Evolutionary conservation across 2,329 filamentous ascomycete species (phyloP), one percentile per base, ranked within the genome.

Genomic region (Ophiostoma sp.): DNA sequence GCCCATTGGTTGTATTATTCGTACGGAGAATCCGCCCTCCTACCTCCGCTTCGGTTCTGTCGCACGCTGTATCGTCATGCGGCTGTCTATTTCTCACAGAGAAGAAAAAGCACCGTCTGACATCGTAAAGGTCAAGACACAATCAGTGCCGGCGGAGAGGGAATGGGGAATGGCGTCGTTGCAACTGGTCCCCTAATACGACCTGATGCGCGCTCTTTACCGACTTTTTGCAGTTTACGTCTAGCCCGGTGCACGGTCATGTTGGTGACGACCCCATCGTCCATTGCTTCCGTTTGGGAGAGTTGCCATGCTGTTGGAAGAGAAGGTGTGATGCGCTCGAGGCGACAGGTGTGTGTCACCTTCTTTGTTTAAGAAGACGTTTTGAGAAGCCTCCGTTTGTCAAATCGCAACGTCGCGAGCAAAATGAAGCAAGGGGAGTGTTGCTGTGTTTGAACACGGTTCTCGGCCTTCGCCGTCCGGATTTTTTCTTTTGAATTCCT

Each of bases 161-260:
- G 39, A 42, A 9, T 42, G 22, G 19, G 17, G 48, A 36, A 52
- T 25, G 25, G 45, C 45, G 45, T 69, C 17, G 28, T 28, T 25
- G 28, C 66, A 31, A 17, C 64, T 66, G 63, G 63, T 69, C 64
- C 42, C 42, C 17, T 50, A n/a, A 69, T 69, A 33, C 28, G 25
- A 69, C 64, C 17, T n/a, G 12, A 31, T 66, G 39, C 39, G 48
- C 25, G n/a, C 15, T 66, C 63, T 66, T 36, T 28, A 9, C 39
- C 5, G 25, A 45, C 36, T 19, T n/a, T 66, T 64, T 42, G n/a
- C 8, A n/a, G 59, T 25, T 12, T 6, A 39, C 9, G 5, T 42
- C 39, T 12, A 12, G 59, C 22, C 2, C 17, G 12, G 42, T 33
- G 64, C 64, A 33, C 25, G 64, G 64, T 22, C 15, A 12, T n/a